Conservation (phyloP, 805 yeast genomes). For the Ogataea philodendri region DNA sequence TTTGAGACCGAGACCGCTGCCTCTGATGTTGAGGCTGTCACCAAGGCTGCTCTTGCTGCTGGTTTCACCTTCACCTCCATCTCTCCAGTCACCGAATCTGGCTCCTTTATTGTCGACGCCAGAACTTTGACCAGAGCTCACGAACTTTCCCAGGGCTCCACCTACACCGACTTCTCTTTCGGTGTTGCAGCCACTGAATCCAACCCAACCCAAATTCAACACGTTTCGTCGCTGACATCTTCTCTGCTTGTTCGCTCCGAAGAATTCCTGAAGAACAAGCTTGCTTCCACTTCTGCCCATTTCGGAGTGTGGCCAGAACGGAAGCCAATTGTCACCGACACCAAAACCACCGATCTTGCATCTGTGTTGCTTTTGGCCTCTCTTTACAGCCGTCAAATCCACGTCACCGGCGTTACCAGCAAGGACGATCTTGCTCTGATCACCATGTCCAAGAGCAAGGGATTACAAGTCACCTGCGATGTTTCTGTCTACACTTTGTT, state of each 20-base stretch:
- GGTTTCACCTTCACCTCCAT: constrained; percentile 88
- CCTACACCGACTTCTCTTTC: constrained; percentile 79
- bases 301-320: constrained; percentile 78
- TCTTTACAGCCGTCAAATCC: constrained; percentile 78
- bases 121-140: constrained; percentile 65
- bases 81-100: constrained; percentile 66
- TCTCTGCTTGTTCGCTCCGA: constrained; percentile 80
- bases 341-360: constrained; percentile 89
- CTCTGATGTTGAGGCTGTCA: constrained; percentile 60
- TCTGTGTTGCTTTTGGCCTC: constrained; percentile 87
- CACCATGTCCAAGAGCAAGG: constrained; percentile 79
- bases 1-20: constrained; percentile 47
- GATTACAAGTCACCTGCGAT: constrained; percentile 83
- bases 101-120: constrained; percentile 62
- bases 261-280: constrained; percentile 63
- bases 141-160: constrained; percentile 50
- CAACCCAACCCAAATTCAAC: constrained; percentile 60
- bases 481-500: constrained; percentile 79
- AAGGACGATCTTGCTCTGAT: constrained; percentile 81
- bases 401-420: constrained; percentile 80
- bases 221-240: constrained; percentile 65
- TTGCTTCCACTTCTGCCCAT: constrained; percentile 76
- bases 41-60: constrained; percentile 70
- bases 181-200: constrained; percentile 78
- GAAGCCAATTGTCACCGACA: constrained; percentile 89